A percentile compares a stretch with the other conserved stretches of the same genome.
phyloP scores from a whole-genome alignment of 768 basidiomycete species.

The Suillus subluteus region DNA sequence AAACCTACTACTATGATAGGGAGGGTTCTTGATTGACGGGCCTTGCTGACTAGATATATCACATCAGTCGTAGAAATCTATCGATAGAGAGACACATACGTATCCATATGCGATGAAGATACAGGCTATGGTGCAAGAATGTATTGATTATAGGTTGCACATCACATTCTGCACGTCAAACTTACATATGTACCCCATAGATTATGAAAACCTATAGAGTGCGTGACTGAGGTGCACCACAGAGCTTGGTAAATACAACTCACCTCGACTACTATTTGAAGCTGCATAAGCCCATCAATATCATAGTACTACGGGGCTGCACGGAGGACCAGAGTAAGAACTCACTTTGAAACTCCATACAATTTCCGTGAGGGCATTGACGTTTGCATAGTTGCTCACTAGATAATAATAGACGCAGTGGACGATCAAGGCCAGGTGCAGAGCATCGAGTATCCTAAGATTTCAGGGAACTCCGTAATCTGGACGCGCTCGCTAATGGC shows the following conservation, averaged over 20 bases:
- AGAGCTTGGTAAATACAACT: background rate
- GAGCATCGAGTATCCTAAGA: conserved; percentile 38
- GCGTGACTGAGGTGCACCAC: background rate
- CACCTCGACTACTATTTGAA: background rate
- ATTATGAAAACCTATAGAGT: background rate
- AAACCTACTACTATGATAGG: background rate
- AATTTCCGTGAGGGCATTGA: conserved; percentile 28
- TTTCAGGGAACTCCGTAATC: background rate
- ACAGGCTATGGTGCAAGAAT: background rate
- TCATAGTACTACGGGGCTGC: too few species aligned
- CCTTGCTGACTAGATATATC: background rate
- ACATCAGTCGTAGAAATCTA: background rate
- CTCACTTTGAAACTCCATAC: conserved; percentile 28
- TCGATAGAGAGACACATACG: background rate
- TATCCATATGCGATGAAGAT: conserved; percentile 11
- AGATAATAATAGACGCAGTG: conserved; percentile 42
- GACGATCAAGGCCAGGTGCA: conserved; percentile 38
- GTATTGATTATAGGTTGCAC: background rate
- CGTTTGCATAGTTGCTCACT: conserved; percentile 38
- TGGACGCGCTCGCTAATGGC: background rate
- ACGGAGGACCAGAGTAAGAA: too few species aligned
- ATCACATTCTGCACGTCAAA: background rate
- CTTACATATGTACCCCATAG: background rate
- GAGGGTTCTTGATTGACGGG: background rate
- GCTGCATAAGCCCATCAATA: background rate